Conservation (phyloP, 306 rosid genomes). For the Ziziphus jujuba region DNA sequence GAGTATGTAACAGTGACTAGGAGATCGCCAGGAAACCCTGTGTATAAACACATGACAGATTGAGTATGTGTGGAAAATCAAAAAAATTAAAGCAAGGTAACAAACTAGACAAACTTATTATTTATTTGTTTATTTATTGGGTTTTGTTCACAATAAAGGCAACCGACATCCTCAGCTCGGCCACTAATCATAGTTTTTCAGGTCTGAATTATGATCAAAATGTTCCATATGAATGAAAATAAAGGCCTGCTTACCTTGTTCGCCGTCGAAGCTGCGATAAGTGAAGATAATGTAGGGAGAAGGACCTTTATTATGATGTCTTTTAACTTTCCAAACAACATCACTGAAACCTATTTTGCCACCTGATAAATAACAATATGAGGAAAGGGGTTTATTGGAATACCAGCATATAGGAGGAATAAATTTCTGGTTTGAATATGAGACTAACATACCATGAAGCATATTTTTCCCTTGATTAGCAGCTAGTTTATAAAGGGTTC, state of each 20-base stretch:
- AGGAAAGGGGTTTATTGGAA: neutral
- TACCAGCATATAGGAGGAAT: no score
- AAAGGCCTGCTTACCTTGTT: slow-evolving; percentile 50
- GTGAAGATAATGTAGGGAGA: slow-evolving; percentile 60
- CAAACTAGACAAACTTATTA: neutral
- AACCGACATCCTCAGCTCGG: no score
- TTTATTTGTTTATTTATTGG: no score
- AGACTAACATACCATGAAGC: slow-evolving; percentile 62
- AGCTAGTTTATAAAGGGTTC: slow-evolving; percentile 60
- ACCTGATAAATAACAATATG: slow-evolving; percentile 36
- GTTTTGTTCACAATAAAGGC: no score
- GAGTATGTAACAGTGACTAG: slow-evolving; percentile 55
- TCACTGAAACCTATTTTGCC: slow-evolving; percentile 79
- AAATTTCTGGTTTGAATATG: neutral
- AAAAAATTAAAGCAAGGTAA: neutral
- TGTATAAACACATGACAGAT: slow-evolving; percentile 1
- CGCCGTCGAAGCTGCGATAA: slow-evolving; percentile 75
- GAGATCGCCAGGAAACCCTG: slow-evolving; percentile 92
- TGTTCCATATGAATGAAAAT: no score
- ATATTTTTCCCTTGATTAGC: slow-evolving; percentile 72
- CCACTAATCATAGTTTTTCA: no score
- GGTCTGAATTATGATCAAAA: no score
- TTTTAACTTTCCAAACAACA: slow-evolving; percentile 68
- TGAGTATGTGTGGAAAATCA: neutral
- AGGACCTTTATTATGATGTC: slow-evolving; percentile 42